Evolutionary conservation across 371 early-diverging fungal genomes (phyloP).

Genomic region (Apophysomyces sp.): DNA sequence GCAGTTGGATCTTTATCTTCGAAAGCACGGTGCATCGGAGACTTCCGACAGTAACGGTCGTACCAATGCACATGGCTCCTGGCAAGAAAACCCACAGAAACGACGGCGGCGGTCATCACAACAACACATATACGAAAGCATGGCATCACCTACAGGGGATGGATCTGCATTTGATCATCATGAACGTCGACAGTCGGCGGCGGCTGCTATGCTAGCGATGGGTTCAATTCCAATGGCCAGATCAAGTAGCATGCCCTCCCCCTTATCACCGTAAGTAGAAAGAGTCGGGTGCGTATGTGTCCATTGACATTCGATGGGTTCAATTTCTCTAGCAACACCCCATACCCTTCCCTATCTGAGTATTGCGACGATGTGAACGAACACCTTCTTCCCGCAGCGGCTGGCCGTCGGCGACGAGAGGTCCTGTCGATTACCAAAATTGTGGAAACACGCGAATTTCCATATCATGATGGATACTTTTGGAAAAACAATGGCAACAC

Average conservation of each 20-base stretch:
- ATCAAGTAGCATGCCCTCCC: background rate
- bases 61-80: background rate
- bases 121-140: background rate
- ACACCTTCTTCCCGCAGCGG: constrained; percentile 17
- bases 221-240: background rate
- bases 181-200: background rate
- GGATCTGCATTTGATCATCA: background rate
- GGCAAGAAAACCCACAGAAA: background rate
- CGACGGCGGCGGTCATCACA: background rate
- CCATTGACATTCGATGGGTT: too few species aligned
- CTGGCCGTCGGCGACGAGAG: constrained; percentile 56
- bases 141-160: background rate
- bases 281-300: too few species aligned
- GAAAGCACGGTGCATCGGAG: background rate
- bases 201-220: background rate
- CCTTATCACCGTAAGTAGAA: background rate
- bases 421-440: constrained; percentile 61
- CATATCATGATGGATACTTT: constrained; percentile 48
- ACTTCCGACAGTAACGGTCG: background rate
- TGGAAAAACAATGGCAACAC: constrained; percentile 69
- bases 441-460: constrained; percentile 53
- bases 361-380: constrained; percentile 4
- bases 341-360: background rate
- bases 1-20: constrained; percentile 43
- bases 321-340: background rate